Conservation (phyloP, 2,329 filamentous ascomycete genomes). For the Cytospora paraplurivora region DNA sequence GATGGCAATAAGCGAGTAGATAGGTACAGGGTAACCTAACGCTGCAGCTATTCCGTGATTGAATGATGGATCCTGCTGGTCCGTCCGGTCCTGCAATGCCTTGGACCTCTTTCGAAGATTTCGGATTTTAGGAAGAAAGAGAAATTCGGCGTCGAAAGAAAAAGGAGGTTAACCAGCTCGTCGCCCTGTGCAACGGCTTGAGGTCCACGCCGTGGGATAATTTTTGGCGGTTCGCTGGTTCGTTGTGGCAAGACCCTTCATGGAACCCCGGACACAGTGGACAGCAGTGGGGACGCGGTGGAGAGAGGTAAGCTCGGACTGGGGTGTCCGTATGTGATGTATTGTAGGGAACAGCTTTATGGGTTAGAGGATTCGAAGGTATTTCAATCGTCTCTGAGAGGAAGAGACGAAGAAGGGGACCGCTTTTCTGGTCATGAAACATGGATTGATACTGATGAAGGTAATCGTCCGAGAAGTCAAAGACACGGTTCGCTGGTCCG, state of each 20-base stretch:
- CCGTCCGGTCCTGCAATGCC: conserved; percentile 14
- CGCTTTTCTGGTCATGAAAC: conserved; percentile 14
- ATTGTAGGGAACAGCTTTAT: conserved; percentile 1
- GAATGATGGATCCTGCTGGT: conserved; percentile 24
- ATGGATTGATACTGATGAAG: conserved; percentile 10
- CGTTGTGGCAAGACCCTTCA: conserved; percentile 28
- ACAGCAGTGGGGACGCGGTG: conserved; percentile 12
- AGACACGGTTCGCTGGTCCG: conserved; percentile 14
- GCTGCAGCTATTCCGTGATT: conserved; percentile 36
- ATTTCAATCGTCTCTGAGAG: conserved; percentile 11
- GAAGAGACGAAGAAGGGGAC: conserved; percentile 11
- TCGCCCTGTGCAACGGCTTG: conserved; percentile 28
- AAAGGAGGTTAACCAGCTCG: conserved; percentile 26
- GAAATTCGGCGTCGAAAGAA: conserved; percentile 22
- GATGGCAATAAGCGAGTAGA: conserved; percentile 26
- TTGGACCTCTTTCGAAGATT: conserved; percentile 14
- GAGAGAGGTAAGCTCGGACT: conserved; percentile 21
- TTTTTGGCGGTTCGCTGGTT: conserved; percentile 29
- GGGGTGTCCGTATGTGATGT: conserved; percentile 11
- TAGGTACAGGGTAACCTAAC: conserved; percentile 39
- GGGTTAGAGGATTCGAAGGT: conserved; percentile 17
- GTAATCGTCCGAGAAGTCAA: conserved; percentile 11
- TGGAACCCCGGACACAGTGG: conserved; percentile 28
- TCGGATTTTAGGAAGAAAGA: neutral
- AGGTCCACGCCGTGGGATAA: conserved; percentile 26